Evolutionary conservation across 371 early-diverging fungal species (phyloP).

Genomic region (Apophysomyces variabilis): DNA sequence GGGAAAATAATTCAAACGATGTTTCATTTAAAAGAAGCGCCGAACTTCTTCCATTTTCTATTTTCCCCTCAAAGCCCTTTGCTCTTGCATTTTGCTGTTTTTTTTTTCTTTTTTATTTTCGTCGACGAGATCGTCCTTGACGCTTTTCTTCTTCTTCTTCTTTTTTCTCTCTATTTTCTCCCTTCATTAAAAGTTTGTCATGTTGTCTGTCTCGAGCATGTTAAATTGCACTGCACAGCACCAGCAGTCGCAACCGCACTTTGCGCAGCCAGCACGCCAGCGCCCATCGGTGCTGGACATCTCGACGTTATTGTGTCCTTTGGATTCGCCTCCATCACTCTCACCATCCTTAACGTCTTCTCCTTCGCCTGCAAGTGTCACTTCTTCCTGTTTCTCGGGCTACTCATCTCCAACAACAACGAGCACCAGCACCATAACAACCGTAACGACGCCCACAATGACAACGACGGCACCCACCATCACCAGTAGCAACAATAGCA

Average conservation of each 20-base stretch:
- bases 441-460: too few species aligned
- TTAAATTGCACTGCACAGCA: constrained; percentile 16
- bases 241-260: constrained; percentile 4
- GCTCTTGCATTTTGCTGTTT: background rate
- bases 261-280: constrained; percentile 11
- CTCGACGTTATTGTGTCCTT: constrained; percentile 29
- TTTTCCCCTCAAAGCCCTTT: background rate
- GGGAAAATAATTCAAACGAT: background rate
- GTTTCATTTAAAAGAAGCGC: background rate
- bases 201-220: constrained; percentile 20
- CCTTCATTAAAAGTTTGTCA: background rate
- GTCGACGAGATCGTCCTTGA: too few species aligned
- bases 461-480: too few species aligned
- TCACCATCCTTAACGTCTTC: constrained; percentile 28
- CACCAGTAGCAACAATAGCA: background rate
- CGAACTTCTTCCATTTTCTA: background rate
- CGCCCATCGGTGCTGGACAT: constrained; percentile 48
- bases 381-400: constrained; percentile 9
- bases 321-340: constrained; percentile 26
- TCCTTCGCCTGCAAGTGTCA: constrained; percentile 7
- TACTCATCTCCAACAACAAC: background rate
- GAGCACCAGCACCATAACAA: too few species aligned
- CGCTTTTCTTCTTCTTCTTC: constrained; percentile 2
- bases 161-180: constrained; percentile 15
- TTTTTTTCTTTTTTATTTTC: background rate